Evolutionary conservation across 2,329 filamentous ascomycete species (phyloP).

Genomic region (Hirsutella rhossiliensis): DNA sequence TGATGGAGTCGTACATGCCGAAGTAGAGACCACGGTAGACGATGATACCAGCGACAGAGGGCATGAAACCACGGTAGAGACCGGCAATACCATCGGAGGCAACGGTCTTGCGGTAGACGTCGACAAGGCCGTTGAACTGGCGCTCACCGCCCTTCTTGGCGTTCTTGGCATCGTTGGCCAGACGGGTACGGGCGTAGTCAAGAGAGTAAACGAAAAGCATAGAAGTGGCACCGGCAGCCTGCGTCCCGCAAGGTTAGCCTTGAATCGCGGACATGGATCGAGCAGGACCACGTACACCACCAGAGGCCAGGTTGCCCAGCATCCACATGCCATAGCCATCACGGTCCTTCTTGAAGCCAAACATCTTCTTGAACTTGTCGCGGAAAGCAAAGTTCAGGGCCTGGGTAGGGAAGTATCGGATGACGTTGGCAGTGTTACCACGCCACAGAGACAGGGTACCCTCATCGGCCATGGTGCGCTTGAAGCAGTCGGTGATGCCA

Average conservation of each 20-base stretch:
- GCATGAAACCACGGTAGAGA: conserved; percentile 99
- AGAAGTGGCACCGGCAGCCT: conserved; percentile 97
- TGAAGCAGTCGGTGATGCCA: conserved; percentile 93
- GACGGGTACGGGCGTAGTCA: conserved; percentile 99
- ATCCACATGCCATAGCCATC: conserved; percentile 99
- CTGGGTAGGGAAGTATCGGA: conserved; percentile 99
- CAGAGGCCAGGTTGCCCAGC: conserved; percentile 98
- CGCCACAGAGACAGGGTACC: conserved; percentile 94
- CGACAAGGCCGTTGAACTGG: conserved; percentile 99
- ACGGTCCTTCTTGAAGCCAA: conserved; percentile 99
- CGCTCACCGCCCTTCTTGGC: conserved; percentile 94
- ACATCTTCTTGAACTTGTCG: conserved; percentile 99
- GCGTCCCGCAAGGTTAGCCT: conserved; percentile 5
- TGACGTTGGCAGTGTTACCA: conserved; percentile 99
- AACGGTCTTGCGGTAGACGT: conserved; percentile 99
- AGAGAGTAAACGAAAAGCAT: conserved; percentile 99
- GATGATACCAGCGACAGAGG: conserved; percentile 96
- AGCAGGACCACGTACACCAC: conserved; percentile 68
- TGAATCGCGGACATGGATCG: not conserved
- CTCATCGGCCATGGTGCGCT: conserved; percentile 78
- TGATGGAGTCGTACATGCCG: conserved; percentile 99
- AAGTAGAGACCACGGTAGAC: conserved; percentile 99
- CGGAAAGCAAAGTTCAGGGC: conserved; percentile 99
- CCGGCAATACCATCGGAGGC: conserved; percentile 96
- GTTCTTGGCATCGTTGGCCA: conserved; percentile 99